phyloP scores from a whole-genome alignment of 2,329 filamentous ascomycete species.

The Xylariaceae sp. region DNA sequence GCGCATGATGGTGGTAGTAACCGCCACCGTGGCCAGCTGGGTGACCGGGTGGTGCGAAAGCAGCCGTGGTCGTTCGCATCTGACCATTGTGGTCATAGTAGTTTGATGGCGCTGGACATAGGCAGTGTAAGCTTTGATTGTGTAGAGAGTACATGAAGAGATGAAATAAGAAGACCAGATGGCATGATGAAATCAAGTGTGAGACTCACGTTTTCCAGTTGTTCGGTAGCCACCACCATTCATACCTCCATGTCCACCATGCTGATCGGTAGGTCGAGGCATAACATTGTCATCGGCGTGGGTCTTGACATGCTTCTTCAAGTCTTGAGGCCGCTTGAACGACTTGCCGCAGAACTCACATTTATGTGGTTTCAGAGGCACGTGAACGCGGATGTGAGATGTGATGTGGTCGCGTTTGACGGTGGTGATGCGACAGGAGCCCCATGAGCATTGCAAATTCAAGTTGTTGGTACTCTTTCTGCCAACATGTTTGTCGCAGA shows the following conservation, averaged over 20 bases:
- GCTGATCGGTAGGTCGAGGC: constrained; percentile 49
- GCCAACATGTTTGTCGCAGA: constrained; percentile 96
- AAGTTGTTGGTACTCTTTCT: constrained; percentile 99
- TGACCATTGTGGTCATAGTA: constrained; percentile 65
- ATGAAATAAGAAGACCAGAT: constrained; percentile 30
- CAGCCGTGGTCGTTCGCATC: constrained; percentile 53
- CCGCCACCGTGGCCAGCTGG: constrained; percentile 54
- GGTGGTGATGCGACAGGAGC: constrained; percentile 89
- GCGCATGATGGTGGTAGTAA: constrained; percentile 55
- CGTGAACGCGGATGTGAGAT: constrained; percentile 96
- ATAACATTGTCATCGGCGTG: constrained; percentile 91
- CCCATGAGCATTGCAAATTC: constrained; percentile 96
- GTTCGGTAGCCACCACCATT: constrained; percentile 47
- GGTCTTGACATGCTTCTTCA: constrained; percentile 99
- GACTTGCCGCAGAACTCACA: constrained; percentile 98
- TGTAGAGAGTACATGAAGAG: too few relatives aligned
- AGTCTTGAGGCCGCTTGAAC: constrained; percentile 96
- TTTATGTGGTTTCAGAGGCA: constrained; percentile 98
- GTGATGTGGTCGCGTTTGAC: constrained; percentile 99
- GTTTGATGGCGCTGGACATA: constrained; percentile 48
- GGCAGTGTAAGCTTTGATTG: constrained; percentile 42
- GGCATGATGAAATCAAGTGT: constrained; percentile 20
- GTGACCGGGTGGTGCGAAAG: constrained; percentile 46
- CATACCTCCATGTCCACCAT: constrained; percentile 48
- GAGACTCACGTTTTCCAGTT: constrained; percentile 50